Evolutionary conservation across 345 rosid genomes (phyloP).

Genomic region (Moringa oleifera): DNA sequence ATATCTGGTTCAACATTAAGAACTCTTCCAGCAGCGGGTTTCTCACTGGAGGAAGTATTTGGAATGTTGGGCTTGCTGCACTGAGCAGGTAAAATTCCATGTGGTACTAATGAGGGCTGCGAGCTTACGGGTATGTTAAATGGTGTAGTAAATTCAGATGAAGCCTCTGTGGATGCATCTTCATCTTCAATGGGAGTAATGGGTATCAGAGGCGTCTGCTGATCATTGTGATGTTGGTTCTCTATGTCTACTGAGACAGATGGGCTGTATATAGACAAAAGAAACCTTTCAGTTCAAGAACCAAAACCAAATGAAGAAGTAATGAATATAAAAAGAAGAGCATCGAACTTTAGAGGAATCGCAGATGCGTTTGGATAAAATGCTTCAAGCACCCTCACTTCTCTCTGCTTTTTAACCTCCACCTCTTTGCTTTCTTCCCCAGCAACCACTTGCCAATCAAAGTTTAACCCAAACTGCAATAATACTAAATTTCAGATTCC

Average conservation of each 20-base stretch:
- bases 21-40: conserved; percentile 22
- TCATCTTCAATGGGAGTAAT: conserved; percentile 84
- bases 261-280: conserved; percentile 54
- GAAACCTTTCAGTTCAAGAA: conserved; percentile 3
- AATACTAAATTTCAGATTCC: conserved; percentile 18
- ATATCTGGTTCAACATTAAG: conserved; percentile 49
- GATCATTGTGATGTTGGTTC: conserved; percentile 35
- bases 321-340: conserved; percentile 12
- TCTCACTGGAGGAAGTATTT: conserved; percentile 28
- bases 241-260: conserved; percentile 38
- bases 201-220: conserved; percentile 54
- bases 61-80: conserved; percentile 18
- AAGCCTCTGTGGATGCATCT: conserved; percentile 40
- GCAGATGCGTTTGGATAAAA: conserved; percentile 86
- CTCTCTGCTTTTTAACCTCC: conserved; percentile 70
- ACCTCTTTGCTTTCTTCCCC: conserved; percentile 87
- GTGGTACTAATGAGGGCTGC: conserved; percentile 27
- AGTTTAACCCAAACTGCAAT: conserved; percentile 53
- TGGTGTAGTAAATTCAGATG: conserved; percentile 28
- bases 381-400: conserved; percentile 90
- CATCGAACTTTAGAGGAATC: conserved; percentile 69
- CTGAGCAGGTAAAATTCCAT: conserved; percentile 28
- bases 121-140: conserved; percentile 22
- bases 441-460: conserved; percentile 77
- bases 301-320: conserved; percentile 9